Base-by-base conservation (phyloP, 1,284 basidiomycete genomes). In the Rhodofomes roseus region DNA sequence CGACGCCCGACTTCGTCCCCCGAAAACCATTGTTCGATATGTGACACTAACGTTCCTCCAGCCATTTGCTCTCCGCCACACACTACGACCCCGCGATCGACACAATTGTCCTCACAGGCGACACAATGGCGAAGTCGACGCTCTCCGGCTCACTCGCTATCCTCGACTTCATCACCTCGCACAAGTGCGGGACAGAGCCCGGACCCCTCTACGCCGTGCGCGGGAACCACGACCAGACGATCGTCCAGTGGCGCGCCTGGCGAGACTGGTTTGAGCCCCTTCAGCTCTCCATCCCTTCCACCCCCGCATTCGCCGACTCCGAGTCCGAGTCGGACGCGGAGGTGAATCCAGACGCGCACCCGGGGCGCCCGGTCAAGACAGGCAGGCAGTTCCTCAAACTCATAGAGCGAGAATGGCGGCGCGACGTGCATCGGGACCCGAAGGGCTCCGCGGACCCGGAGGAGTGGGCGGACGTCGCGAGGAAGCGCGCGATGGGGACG, bases 151-250 rank as follows among this genome's bases (percentile, higher is more conserved):
- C 91, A 0, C 74, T 88, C 57, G 77, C 83, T 18, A 81, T 91
- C 20, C 73, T 96, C 12, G 72, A 78, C 16, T 92, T 83, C 73
- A 80, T 95, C 79, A 74, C 85, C 1, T 68, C 74, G 11, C 72
- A 87, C 67, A 57, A 56, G 16, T 56, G 52, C 48, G 62, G 62
- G 41, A 14, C 34, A 6, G 40, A 48, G 3, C 61, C 61, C 56
- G 67, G 68, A 43, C 60, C 62, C 29, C 62, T 70, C 20, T 68
- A 68, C 29, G 93, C 92, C 18, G 92, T 96, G 4, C 84, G 95
- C 43, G 95, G 95, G 0, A 97, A 97, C 70, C 92, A 96, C 68
- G 95, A 97, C 75, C 92, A 96, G 68, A 81, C 82, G 63, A 84
- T 95, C 53, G 81, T 96, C 41, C 89, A 94, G 73, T 96, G 94